A percentile compares a stretch with the other conserved stretches of the same genome.
These are phyloP conservation scores for Yueomyces sp. DNA, from an alignment of 805 yeast genomes.

Conservation along the genomic window DNA sequence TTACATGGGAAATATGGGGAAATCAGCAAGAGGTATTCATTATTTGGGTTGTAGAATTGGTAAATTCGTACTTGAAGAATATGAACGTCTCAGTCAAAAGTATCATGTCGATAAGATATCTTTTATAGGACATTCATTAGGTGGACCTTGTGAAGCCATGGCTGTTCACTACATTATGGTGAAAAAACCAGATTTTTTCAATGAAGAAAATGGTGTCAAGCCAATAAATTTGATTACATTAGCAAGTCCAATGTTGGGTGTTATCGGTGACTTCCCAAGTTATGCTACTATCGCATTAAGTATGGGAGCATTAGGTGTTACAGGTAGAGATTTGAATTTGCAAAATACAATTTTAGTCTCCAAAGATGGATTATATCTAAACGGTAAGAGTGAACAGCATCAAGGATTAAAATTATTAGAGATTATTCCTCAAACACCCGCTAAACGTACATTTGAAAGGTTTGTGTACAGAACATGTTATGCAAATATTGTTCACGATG, in stretches of 20 bases:
- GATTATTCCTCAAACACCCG: conserved; percentile 63
- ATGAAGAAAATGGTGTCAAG: conserved; percentile 26
- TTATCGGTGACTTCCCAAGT: conserved; percentile 75
- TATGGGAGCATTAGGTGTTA: conserved; percentile 81
- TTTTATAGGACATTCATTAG: conserved; percentile 85
- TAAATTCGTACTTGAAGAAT: conserved; percentile 36
- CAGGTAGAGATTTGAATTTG: conserved; percentile 84
- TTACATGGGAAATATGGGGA: conserved; percentile 68
- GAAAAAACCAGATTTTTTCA: conserved; percentile 57
- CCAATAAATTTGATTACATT: conserved; percentile 73
- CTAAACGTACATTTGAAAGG: conserved; percentile 44
- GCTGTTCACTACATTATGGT: conserved; percentile 64
- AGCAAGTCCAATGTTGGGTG: conserved; percentile 85
- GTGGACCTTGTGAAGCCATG: conserved; percentile 85
- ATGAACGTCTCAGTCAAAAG: conserved; percentile 32
- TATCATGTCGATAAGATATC: conserved; percentile 51
- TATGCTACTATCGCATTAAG: conserved; percentile 74
- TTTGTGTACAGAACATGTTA: conserved; percentile 69
- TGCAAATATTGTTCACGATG: conserved; percentile 86
- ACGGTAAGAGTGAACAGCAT: conserved; percentile 2
- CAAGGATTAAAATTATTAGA: conserved; percentile 46
- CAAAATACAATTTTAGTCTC: conserved; percentile 26
- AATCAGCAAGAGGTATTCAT: conserved; percentile 80
- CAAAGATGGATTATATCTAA: conserved; percentile 11
- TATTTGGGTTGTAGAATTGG: conserved; percentile 75